Conservation (phyloP, 495 filamentous ascomycete genomes). For the Pyrenula aspistea region DNA sequence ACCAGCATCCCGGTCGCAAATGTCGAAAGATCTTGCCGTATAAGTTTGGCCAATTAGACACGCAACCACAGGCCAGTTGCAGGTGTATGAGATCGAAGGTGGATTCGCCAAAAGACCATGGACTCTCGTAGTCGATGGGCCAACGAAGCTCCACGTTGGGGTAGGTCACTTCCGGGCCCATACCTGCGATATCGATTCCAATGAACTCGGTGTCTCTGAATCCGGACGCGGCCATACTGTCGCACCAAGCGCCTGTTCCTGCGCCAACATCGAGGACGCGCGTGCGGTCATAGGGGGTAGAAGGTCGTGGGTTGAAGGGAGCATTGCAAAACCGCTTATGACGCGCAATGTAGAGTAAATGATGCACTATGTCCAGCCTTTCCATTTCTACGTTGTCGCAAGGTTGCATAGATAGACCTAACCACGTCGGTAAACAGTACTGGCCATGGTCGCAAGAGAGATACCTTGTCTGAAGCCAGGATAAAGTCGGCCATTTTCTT, state of each 20-base stretch:
- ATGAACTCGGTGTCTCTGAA: constrained; percentile 51
- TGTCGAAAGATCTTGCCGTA: constrained; percentile 66
- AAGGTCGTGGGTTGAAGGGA: constrained; percentile 37
- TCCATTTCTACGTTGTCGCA: constrained; percentile 56
- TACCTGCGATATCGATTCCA: constrained; percentile 67
- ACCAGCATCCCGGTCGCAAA: constrained; percentile 59
- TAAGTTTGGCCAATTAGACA: constrained; percentile 63
- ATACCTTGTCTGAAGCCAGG: constrained; percentile 26
- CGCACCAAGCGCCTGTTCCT: constrained; percentile 86
- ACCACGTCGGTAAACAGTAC: not conserved
- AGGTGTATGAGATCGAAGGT: constrained; percentile 83
- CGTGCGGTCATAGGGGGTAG: constrained; percentile 31
- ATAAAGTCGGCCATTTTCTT: constrained; percentile 37
- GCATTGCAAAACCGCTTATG: constrained; percentile 22
- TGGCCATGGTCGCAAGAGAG: not conserved
- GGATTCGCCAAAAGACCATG: constrained; percentile 64
- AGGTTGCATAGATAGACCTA: constrained; percentile 35
- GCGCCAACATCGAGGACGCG: constrained; percentile 74
- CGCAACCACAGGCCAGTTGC: constrained; percentile 69
- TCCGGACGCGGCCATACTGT: constrained; percentile 61
- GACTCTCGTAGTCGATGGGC: constrained; percentile 64
- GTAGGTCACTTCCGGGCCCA: constrained; percentile 63
- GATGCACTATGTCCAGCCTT: constrained; percentile 68
- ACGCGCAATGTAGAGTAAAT: constrained; percentile 59
- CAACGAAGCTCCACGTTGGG: constrained; percentile 55